A percentile compares a stretch with the other conserved stretches of the same genome.
Evolutionary conservation across 129 eudicot species (phyloP).

Genomic region (Mikania micrantha): DNA sequence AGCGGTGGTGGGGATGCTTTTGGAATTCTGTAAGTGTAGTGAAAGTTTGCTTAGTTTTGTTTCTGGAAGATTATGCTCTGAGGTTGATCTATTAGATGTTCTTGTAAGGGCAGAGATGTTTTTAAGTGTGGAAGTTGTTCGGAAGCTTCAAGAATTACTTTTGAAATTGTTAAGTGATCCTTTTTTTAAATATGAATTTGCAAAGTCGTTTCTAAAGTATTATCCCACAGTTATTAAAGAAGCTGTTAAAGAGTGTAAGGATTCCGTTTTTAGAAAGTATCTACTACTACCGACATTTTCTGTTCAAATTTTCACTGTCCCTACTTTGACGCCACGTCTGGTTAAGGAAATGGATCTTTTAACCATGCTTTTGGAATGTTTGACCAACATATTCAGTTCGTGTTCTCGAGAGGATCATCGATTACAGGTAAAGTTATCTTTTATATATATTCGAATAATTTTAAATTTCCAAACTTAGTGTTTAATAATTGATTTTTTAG

Average conservation of each 20-base stretch:
- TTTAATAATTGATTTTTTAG: conserved; percentile 32
- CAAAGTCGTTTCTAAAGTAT: conserved; percentile 71
- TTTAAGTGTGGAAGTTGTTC: conserved; percentile 44
- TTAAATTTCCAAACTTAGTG: not conserved
- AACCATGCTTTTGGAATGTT: conserved; percentile 62
- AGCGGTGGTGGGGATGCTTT: conserved; percentile 73
- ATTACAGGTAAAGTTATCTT: conserved; percentile 51
- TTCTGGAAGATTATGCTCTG: conserved; percentile 56
- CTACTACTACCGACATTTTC: conserved; percentile 81
- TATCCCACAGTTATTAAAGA: conserved; percentile 63
- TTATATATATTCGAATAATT: not conserved
- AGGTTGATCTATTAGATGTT: conserved; percentile 53
- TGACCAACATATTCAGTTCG: conserved; percentile 53
- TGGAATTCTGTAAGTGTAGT: conserved; percentile 73
- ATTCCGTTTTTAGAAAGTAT: conserved; percentile 49
- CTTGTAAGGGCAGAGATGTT: conserved; percentile 78
- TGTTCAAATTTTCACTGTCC: conserved; percentile 90
- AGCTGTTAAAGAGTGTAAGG: conserved; percentile 46
- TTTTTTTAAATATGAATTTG: conserved; percentile 78
- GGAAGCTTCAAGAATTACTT: conserved; percentile 81
- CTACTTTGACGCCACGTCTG: conserved; percentile 85
- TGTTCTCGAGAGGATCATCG: conserved; percentile 78
- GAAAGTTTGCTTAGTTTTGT: conserved; percentile 92
- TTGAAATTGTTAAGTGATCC: conserved; percentile 88
- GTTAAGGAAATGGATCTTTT: conserved; percentile 90